Evolutionary conservation across 495 filamentous ascomycete species (phyloP).

Genomic region (Peziza echinospora): DNA sequence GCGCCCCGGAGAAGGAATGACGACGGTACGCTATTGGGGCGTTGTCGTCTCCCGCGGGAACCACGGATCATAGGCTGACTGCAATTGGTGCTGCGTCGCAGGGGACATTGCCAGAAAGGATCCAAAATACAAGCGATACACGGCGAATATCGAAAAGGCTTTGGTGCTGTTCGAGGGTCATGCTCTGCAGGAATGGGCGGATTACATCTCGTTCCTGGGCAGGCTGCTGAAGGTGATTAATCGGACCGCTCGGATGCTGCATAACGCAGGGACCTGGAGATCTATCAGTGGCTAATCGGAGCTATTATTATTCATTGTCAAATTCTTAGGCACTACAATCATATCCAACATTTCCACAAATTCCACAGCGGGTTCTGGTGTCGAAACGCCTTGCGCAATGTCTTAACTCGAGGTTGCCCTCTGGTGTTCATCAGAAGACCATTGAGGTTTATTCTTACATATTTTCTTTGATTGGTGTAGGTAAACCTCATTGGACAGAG

Average conservation of each 20-base stretch:
- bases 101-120: slow-evolving; percentile 56
- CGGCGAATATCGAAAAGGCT: slow-evolving; percentile 65
- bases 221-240: slow-evolving; percentile 64
- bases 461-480: slow-evolving; percentile 45
- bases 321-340: slow-evolving; percentile 57
- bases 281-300: too few relatives aligned
- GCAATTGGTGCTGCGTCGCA: background rate
- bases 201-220: slow-evolving; percentile 93
- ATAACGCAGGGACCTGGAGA: too few relatives aligned
- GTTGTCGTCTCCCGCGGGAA: too few relatives aligned
- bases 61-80: background rate
- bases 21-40: background rate
- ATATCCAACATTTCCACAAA: slow-evolving; percentile 44
- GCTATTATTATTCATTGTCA: background rate
- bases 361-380: slow-evolving; percentile 68
- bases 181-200: slow-evolving; percentile 90
- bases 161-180: slow-evolving; percentile 71
- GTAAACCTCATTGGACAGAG: slow-evolving; percentile 23
- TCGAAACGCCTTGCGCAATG: slow-evolving; percentile 88
- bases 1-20: background rate
- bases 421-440: slow-evolving; percentile 95
- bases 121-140: slow-evolving; percentile 81
- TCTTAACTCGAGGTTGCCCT: slow-evolving; percentile 75
- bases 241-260: too few relatives aligned
- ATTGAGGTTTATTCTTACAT: slow-evolving; percentile 83